Evolutionary conservation across 2,329 filamentous ascomycete species (phyloP), one percentile per base, ranked within the genome.

Genomic region (Gliomastix tumulicola): DNA sequence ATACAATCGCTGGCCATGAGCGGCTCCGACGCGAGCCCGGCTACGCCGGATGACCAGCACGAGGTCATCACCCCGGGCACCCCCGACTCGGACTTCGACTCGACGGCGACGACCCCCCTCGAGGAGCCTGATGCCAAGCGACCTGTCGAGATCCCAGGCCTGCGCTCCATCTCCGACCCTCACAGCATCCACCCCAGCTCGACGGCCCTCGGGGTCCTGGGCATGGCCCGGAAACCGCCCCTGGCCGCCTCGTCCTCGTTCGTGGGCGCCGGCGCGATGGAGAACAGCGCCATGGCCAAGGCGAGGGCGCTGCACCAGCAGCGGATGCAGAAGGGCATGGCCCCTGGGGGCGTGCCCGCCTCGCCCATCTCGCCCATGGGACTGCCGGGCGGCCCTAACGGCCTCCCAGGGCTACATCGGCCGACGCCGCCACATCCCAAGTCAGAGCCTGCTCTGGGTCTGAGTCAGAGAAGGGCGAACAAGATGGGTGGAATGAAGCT

Each of bases 121-220:
- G 69, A 70, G 37, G 55, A 55, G 4, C 47, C 60, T 39, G 40
- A 52, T 47, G 43, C 65, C 27, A 55, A 59, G 20, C 53, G 44
- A 36, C 47, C 49, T 15, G 39, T 42, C 43, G 65, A 66, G 38
- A 51, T 80, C 40, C 70, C 77, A 16, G 76, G 76, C 6, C 57
- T 79, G 30, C 74, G 79, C 47, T 74, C 76, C 32, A 59, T 74
- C 16, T 78, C 79, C 37, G 75, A 81, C 34, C 64, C 79, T 16
- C 63, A 68, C 44, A 66, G 63, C 37, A 88, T 94, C 78, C 86
- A 77, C 38, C 65, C 83, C 7, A 88, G 80, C n/a, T 95, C 88
- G n/a, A 92, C 84, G 20, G 81, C 86, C 28, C 68, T 89, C 5
- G 88, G 88, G 28, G 75, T 85, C 40, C 66, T 95, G 50, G 88